Base-by-base conservation (phyloP, 1,284 basidiomycete genomes). In the Microbotryum saponariae region DNA sequence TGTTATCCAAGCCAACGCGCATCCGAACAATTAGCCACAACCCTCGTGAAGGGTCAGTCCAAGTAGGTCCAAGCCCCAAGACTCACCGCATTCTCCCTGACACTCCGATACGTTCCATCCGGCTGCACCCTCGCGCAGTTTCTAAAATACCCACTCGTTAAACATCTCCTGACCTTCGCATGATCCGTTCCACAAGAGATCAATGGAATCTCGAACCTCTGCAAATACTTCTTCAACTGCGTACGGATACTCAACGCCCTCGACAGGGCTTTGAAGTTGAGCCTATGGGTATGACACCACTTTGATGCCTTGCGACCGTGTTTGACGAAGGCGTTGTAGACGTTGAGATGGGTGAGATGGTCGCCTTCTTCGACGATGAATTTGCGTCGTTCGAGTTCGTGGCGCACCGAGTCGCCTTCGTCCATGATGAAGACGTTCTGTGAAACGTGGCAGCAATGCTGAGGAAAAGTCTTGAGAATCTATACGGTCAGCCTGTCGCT, bases 331-430 rank as follows among this genome's bases (percentile, higher is more conserved):
- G 89, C 91, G 70, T 96, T 94, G 77, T 91, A 98, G 4, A 85
- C 89, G 75, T 97, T 97, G 27, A 97, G 75, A 6, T 93, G 78
- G 2, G 92, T 97, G 6, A 97, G 77, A 74, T 94, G 90, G 73
- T 97, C 93, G 68, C 96, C 96, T 82, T 99, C 93, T 76, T 96
- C 90, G 0, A 92, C 91, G 0, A 91, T 94, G 71, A 98, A 98
- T 73, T 96, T 94, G 58, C 94, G 80, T 54, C 90, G 81, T 74
- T 94, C 90, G 10, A 98, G 77, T 75, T 96, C 91, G 10, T 88
- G 90, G 57, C 91, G 74, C 0, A 89, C 88, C 8, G 87, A 89
- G 18, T 84, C 81, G n/a, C 90, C 91, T 20, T 91, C 88, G 8
- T 87, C 85, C 57, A 89, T 87, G 44, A 92, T 75, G 74, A 97